phyloP scores from a whole-genome alignment of 306 rosid genomes.

The Lupinus albus region DNA sequence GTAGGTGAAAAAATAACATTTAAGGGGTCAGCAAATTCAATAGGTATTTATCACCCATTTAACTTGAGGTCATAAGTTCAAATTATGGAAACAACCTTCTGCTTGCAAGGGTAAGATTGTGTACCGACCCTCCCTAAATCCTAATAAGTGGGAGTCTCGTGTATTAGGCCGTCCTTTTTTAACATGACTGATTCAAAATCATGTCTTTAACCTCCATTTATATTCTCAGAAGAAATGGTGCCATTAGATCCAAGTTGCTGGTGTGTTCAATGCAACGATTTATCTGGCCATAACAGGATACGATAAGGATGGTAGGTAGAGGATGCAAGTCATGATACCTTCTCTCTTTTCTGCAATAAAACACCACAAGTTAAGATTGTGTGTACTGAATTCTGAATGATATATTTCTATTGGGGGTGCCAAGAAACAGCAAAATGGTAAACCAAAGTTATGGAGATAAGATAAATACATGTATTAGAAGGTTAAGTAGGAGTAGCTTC shows the following conservation, averaged over 20 bases:
- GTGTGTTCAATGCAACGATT: constrained; percentile 7
- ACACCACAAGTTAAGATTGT: neutral
- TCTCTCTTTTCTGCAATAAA: constrained; percentile 9
- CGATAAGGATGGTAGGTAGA: constrained; percentile 26
- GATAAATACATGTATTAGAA: too few species aligned
- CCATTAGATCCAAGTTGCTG: constrained; percentile 1
- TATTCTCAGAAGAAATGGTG: constrained; percentile 9
- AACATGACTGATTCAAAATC: constrained; percentile 26
- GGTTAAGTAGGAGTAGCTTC: too few species aligned
- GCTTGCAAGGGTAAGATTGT: too few species aligned
- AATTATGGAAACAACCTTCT: too few species aligned
- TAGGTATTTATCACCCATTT: constrained; percentile 28
- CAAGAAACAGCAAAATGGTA: too few species aligned
- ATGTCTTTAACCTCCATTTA: constrained; percentile 15
- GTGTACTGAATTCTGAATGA: neutral
- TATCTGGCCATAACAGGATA: constrained; percentile 33
- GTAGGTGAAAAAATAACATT: constrained; percentile 13
- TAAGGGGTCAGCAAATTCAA: constrained; percentile 31
- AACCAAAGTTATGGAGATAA: too few species aligned
- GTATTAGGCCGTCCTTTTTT: too few species aligned
- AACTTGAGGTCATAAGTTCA: too few species aligned
- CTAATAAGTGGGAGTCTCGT: too few species aligned
- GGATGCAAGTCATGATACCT: constrained; percentile 11
- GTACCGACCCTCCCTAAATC: too few species aligned
- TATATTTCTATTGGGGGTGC: too few species aligned